phyloP scores from a whole-genome alignment of 2,329 filamentous ascomycete species.

The Aspergillus intermedius region DNA sequence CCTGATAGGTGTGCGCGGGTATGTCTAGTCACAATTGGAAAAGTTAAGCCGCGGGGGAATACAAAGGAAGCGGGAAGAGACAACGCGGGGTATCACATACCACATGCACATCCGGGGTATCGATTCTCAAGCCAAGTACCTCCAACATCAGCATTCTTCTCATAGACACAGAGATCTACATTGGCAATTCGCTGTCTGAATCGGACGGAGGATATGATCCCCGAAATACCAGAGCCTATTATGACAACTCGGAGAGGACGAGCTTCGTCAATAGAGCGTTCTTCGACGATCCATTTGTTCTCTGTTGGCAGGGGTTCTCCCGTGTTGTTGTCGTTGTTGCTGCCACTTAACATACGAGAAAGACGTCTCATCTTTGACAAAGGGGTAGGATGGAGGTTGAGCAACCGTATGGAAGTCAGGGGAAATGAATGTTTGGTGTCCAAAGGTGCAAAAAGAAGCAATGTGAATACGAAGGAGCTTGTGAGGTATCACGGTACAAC shows the following conservation, averaged over 20 bases:
- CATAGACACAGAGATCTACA: slow-evolving; percentile 29
- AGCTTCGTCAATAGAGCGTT: slow-evolving; percentile 27
- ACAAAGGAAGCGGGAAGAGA: not conserved
- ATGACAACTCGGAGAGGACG: slow-evolving; percentile 29
- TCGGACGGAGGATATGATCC: slow-evolving; percentile 33
- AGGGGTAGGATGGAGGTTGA: not conserved
- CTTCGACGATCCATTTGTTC: slow-evolving; percentile 17
- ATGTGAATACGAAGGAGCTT: too few species aligned
- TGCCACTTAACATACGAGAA: not conserved
- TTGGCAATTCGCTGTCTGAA: slow-evolving; percentile 33
- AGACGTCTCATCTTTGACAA: not conserved
- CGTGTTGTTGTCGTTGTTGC: not conserved
- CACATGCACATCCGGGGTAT: slow-evolving; percentile 33
- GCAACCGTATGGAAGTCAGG: too few species aligned
- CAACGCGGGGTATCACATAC: slow-evolving; percentile 11
- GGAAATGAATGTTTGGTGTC: too few species aligned
- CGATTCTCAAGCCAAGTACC: slow-evolving; percentile 31
- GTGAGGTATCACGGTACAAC: too few species aligned
- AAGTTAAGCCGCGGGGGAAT: not conserved
- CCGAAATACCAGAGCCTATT: slow-evolving; percentile 36
- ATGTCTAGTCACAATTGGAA: slow-evolving; percentile 28
- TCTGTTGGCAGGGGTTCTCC: not conserved
- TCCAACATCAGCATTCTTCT: slow-evolving; percentile 29
- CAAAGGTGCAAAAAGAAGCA: too few species aligned
- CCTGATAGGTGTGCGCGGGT: slow-evolving; percentile 45